Evolutionary conservation across 768 basidiomycete genomes (phyloP), one percentile per base, ranked within the genome.

Genomic region (Mycena filopes): DNA sequence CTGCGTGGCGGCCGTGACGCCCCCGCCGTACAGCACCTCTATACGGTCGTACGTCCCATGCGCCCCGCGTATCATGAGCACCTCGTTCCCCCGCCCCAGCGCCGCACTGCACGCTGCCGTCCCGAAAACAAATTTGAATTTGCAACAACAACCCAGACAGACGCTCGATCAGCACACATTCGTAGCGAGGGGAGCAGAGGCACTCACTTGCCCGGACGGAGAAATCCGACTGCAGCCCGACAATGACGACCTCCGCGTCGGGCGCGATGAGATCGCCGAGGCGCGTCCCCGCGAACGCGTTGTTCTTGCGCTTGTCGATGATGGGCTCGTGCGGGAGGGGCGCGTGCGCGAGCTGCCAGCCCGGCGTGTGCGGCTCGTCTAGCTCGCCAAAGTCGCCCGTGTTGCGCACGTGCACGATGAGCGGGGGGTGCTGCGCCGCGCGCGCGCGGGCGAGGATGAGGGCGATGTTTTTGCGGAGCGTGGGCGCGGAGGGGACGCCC

Each of bases 321-420:
- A 90, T 77, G 54, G 76, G 72, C 73, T 91, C 90, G 70, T 79
- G 72, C 0, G 82, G 75, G 4, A 81, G 80, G 1, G 87, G 85
- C 16, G 79, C 70, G 74, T 87, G 86, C 58, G 83, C 81, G 70
- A 92, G 86, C 68, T 86, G 76, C 90, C 90, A 91, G 4, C 88
- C 88, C 1, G 81, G 73, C 1, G 84, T 78, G 61, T 80, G 69
- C 0, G 82, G 84, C 71, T 87, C 86, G 75, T 91, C 90, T 6
- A 84, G 76, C 20, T 91, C 89, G 47, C 88, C 84, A 2, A 71
- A 69, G 65, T 87, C 89, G 31, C 90, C 90, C 21, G 71, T 80
- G 73, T 91, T 90, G 63, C 89, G 88, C 63, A 91, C 82, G 72
- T 91, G 90, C 59, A 91, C 80, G 77, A 91, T 89, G 8, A 81